Conservation (phyloP, 352 stramenopile species). For the Pythium brassicae region DNA sequence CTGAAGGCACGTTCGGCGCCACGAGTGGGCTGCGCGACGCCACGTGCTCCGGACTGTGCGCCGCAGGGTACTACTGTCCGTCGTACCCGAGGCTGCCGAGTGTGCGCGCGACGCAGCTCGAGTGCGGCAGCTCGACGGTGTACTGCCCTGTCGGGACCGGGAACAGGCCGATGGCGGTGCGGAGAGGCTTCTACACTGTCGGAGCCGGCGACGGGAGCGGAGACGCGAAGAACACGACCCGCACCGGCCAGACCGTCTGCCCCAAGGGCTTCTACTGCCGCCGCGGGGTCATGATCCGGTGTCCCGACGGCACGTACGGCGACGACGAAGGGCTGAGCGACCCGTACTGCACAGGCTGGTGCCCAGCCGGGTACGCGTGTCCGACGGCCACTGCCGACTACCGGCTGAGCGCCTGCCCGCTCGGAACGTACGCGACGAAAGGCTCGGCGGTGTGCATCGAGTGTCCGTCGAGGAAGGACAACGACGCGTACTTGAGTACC, state of each 20-base stretch:
- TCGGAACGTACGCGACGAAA: conserved; percentile 37
- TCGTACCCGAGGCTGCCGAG: conserved; percentile 44
- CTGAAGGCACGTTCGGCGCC: conserved; percentile 67
- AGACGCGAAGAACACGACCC: conserved; percentile 47
- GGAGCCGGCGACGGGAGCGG: conserved; percentile 29
- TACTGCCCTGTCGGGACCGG: conserved; percentile 60
- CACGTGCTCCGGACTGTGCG: conserved; percentile 56
- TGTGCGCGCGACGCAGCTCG: conserved; percentile 30
- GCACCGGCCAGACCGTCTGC: conserved; percentile 44
- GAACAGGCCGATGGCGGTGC: conserved; percentile 37
- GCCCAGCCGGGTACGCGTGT: conserved; percentile 63
- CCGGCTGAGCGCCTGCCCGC: conserved; percentile 28
- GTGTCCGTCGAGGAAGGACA: conserved; percentile 26
- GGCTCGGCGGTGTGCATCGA: conserved; percentile 40
- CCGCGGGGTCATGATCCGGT: conserved; percentile 57
- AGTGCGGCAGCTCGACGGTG: conserved; percentile 42
- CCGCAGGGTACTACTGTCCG: conserved; percentile 67
- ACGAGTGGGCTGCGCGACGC: conserved; percentile 26
- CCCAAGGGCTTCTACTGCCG: conserved; percentile 67
- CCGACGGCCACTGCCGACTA: conserved; percentile 51
- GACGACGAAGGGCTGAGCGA: conserved; percentile 41
- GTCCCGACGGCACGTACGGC: conserved; percentile 64
- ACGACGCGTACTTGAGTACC: conserved; percentile 12
- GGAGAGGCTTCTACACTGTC: conserved; percentile 48
- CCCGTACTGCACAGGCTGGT: conserved; percentile 57